phyloP scores from a whole-genome alignment of 345 rosid species.

The Eutrema yunnanense region DNA sequence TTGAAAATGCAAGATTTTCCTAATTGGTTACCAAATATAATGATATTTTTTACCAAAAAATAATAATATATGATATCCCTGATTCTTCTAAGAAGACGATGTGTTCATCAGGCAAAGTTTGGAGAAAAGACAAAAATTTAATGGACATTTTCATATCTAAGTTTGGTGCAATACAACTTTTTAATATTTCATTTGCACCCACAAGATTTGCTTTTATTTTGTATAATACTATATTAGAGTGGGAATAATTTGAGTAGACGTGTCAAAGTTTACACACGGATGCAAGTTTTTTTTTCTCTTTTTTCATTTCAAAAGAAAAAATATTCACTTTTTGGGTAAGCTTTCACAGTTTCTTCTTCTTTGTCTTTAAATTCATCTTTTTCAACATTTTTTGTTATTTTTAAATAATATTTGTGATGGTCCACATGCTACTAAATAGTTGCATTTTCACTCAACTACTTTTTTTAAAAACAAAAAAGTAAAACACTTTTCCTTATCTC shows the following conservation, averaged over 20 bases:
- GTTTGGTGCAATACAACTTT: neutral
- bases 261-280: slow-evolving; percentile 24
- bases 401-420: slow-evolving; percentile 7
- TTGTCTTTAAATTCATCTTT: slow-evolving; percentile 14
- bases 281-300: neutral
- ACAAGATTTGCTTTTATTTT: neutral
- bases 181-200: neutral
- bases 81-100: neutral
- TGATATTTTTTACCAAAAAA: no score
- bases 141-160: slow-evolving; percentile 5
- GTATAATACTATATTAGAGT: slow-evolving; percentile 3
- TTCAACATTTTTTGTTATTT: neutral
- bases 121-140: neutral
- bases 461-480: neutral
- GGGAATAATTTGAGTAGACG: slow-evolving; percentile 14
- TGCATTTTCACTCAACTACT: slow-evolving; percentile 6
- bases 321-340: slow-evolving; percentile 16
- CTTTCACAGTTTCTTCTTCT: slow-evolving; percentile 18
- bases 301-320: neutral
- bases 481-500: neutral
- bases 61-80: neutral
- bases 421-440: slow-evolving; percentile 7
- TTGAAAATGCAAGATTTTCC: neutral
- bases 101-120: neutral
- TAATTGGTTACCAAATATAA: neutral